Evolutionary conservation across 495 filamentous ascomycete genomes (phyloP), one percentile per base, ranked within the genome.

Genomic region (Ascodesmis nigricans): DNA sequence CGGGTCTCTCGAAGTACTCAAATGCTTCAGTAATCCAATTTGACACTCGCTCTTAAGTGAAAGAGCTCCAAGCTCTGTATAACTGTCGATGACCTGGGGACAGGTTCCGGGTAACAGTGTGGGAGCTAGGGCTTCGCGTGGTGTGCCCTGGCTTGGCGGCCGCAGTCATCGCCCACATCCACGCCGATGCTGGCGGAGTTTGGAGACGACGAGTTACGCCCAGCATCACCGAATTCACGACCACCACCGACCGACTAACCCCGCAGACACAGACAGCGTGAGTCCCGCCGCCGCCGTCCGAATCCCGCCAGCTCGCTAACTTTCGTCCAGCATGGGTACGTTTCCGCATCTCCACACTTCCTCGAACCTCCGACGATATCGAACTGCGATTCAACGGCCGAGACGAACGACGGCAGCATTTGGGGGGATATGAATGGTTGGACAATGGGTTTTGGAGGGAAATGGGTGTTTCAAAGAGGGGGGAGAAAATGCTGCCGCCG

Each of bases 271-370:
- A 39, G 41, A 38, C 52, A 51, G 50, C 29, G 53, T 55, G 40
- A 55, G 53, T 53, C 21, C 31, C 15, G 10, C n/a, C 16, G 19
- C 15, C 5, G 22, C 17, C 28, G n/a, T 23, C 26, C 32, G 4
- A n/a, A 25, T 35, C 35, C 44, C 35, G 27, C 11, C 26, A 40
- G 39, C 31, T 42, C 39, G 29, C 39, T 29, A 39, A 32, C 32
- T 35, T n/a, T 33, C 22, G 24, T 13, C 31, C 35, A 50, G 47
- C 61, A 69, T 69, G 65, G 65, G 65, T 69, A 52, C 57, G 65
- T 64, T 44, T 38, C 34, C 42, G 44, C 54, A 45, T 45, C 50
- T 46, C 50, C 13, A 33, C 38, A n/a, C 40, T 35, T 36, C 37
- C 38, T 39, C 37, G 49, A 42, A 43, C 40, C 52, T 51, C 45